Percentiles rank a stretch among this genome's conserved stretches.
Conservation (phyloP, 2,329 filamentous ascomycete species). For the Aspergillus bombycis region DNA sequence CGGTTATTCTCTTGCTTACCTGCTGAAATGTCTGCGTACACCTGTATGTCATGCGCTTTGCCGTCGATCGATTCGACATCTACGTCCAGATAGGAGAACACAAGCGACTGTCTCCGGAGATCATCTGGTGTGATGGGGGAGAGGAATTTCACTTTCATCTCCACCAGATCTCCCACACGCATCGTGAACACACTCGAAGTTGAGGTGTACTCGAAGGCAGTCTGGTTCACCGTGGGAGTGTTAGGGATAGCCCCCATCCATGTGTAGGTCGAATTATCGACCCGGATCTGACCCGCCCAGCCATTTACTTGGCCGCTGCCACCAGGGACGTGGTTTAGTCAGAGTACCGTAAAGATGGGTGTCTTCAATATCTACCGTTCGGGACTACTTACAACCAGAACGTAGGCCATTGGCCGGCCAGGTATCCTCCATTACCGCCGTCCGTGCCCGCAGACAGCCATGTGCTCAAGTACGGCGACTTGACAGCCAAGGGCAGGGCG, state of each 20-base stretch:
- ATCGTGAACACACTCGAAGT: conserved; percentile 72
- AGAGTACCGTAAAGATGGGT: background rate
- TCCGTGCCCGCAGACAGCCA: conserved; percentile 67
- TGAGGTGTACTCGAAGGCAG: conserved; percentile 69
- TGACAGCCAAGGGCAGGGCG: conserved; percentile 72
- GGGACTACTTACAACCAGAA: conserved; percentile 67
- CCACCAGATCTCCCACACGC: conserved; percentile 62
- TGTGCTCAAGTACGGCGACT: conserved; percentile 73
- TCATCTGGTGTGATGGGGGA: conserved; percentile 71
- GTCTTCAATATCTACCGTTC: background rate
- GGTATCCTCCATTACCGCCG: conserved; percentile 65
- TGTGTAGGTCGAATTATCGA: conserved; percentile 65
- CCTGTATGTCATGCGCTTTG: conserved; percentile 63
- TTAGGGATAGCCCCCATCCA: conserved; percentile 71
- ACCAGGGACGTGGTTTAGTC: conserved; percentile 18
- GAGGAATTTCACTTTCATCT: conserved; percentile 70
- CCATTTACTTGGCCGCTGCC: conserved; percentile 60
- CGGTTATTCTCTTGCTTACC: conserved; percentile 49
- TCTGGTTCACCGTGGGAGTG: conserved; percentile 57
- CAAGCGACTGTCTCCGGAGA: conserved; percentile 66
- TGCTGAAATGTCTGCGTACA: conserved; percentile 74
- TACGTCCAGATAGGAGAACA: conserved; percentile 71
- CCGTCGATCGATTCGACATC: conserved; percentile 66
- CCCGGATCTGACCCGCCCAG: conserved; percentile 71
- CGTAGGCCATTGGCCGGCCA: conserved; percentile 69